Percentiles rank a stretch among this genome's conserved stretches.
These are phyloP conservation scores for Myrica gale DNA, from an alignment of 306 rosid species.

Conservation along the genomic window DNA sequence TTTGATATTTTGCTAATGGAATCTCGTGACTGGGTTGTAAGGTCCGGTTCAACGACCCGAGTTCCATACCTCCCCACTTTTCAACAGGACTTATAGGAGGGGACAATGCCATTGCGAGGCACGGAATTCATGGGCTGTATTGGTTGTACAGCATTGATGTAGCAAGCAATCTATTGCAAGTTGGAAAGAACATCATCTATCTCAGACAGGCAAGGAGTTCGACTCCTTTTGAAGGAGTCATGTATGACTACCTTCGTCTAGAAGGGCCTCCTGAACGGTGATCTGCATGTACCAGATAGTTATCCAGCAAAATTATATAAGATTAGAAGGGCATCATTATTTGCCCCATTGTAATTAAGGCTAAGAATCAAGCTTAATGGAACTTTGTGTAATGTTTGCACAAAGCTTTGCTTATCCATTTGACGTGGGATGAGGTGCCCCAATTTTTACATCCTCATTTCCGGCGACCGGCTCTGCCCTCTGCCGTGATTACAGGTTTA, in stretches of 20 bases:
- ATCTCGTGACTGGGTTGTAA: constrained; percentile 11
- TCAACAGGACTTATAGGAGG: constrained; percentile 47
- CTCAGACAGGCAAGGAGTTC: constrained; percentile 45
- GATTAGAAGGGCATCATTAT: too few relatives aligned
- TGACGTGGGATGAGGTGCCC: too few relatives aligned
- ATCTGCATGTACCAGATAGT: neutral
- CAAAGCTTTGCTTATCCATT: too few relatives aligned
- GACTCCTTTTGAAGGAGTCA: constrained; percentile 43
- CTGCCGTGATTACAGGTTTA: too few relatives aligned
- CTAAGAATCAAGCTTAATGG: too few relatives aligned
- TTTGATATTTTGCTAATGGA: neutral
- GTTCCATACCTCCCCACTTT: constrained; percentile 2
- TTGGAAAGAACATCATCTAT: constrained; percentile 56
- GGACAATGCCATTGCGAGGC: constrained; percentile 83
- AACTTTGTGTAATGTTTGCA: too few relatives aligned
- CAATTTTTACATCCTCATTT: too few relatives aligned
- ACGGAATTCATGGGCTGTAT: constrained; percentile 71
- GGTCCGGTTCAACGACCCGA: constrained; percentile 56
- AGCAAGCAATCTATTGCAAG: constrained; percentile 23
- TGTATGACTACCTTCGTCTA: constrained; percentile 83
- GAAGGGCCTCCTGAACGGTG: constrained; percentile 54
- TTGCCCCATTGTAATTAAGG: too few relatives aligned
- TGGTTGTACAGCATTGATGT: constrained; percentile 41
- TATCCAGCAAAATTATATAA: too few relatives aligned
- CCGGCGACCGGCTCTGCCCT: too few relatives aligned